Percentiles rank a stretch among this genome's conserved stretches.
Conservation (phyloP, 805 yeast species). For the Isabelozyma heimii region DNA sequence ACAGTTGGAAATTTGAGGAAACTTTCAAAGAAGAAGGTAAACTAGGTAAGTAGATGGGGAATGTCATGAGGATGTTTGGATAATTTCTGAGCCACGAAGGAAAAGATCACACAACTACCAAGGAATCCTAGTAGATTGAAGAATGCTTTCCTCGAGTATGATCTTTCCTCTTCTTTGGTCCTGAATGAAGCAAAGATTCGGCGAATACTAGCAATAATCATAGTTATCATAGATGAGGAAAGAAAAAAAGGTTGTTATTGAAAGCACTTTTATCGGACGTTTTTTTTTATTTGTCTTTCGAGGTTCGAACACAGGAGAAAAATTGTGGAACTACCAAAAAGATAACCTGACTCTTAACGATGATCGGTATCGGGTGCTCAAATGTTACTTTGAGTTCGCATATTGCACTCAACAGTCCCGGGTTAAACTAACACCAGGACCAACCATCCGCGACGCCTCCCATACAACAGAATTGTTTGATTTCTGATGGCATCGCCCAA, state of each 20-base stretch:
- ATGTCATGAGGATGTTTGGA: conserved; percentile 23
- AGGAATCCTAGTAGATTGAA: conserved; percentile 76
- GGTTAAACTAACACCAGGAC: conserved; percentile 25
- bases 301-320: neutral
- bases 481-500: conserved; percentile 61
- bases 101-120: conserved; percentile 77
- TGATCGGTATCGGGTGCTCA: conserved; percentile 64
- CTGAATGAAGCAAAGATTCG: conserved; percentile 79
- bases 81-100: conserved; percentile 69
- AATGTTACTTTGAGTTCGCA: conserved; percentile 39
- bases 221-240: conserved; percentile 12
- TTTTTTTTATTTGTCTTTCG: neutral
- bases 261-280: neutral
- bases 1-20: too few relatives aligned
- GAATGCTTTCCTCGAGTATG: conserved; percentile 73
- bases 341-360: conserved; percentile 44
- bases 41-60: neutral
- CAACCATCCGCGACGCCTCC: conserved; percentile 61
- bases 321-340: conserved; percentile 4
- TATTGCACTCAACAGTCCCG: conserved; percentile 59
- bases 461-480: conserved; percentile 34
- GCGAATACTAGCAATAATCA: conserved; percentile 73
- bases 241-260: neutral
- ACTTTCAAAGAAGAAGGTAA: neutral
- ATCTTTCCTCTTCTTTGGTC: conserved; percentile 81